Evolutionary conservation across 768 basidiomycete species (phyloP).

Genomic region (Chlorophyllum brunneum): DNA sequence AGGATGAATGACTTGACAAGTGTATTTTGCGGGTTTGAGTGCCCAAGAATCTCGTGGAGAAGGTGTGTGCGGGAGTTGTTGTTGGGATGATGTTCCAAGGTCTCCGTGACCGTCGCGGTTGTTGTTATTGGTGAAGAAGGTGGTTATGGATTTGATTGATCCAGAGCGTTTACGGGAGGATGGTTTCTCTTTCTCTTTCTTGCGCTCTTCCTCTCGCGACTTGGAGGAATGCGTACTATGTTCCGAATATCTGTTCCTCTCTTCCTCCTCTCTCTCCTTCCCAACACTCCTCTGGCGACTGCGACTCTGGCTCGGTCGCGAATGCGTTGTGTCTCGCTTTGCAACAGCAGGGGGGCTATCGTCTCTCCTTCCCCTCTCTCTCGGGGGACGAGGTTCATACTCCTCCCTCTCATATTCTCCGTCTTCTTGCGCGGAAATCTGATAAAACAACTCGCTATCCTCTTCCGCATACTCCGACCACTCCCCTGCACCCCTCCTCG

Average conservation of each 20-base stretch:
- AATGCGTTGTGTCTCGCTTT: background rate
- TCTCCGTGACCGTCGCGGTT: conserved; percentile 14
- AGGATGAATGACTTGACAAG: conserved; percentile 64
- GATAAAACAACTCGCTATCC: conserved; percentile 17
- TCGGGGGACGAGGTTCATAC: background rate
- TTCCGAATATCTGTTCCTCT: background rate
- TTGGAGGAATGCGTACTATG: background rate
- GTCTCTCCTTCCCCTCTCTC: conserved; percentile 24
- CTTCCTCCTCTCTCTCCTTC: conserved; percentile 22
- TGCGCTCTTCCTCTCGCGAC: conserved; percentile 11
- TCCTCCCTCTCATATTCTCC: conserved; percentile 10
- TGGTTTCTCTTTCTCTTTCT: conserved; percentile 14
- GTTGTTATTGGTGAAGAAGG: conserved; percentile 28
- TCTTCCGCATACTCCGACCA: conserved; percentile 17
- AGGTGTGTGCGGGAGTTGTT: conserved; percentile 15
- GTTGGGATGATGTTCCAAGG: background rate
- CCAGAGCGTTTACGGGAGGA: conserved; percentile 27
- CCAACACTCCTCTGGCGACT: conserved; percentile 23
- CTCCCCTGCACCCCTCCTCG: conserved; percentile 7
- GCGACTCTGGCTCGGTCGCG: background rate
- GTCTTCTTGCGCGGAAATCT: conserved; percentile 7
- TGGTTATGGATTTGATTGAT: conserved; percentile 30
- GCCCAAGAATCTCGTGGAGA: conserved; percentile 40
- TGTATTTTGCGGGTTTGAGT: conserved; percentile 51
- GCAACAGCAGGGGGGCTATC: background rate